Conservation (phyloP, 805 yeast species). For the Maudiozyma saulgeensis region DNA sequence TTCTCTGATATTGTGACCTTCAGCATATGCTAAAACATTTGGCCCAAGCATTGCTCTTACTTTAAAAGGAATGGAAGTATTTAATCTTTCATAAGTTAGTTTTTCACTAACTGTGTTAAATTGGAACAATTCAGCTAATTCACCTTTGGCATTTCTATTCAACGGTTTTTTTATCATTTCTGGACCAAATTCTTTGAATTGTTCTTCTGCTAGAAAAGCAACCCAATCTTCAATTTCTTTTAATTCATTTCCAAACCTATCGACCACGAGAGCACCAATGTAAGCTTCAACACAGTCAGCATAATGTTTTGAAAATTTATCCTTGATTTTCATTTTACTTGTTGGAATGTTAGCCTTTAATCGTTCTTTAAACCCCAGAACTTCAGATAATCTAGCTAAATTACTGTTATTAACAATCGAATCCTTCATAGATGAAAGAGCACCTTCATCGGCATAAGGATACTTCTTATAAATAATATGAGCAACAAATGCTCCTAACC, state of each 20-base stretch:
- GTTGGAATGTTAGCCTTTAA: slow-evolving; percentile 42
- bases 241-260: slow-evolving; percentile 34
- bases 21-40: slow-evolving; percentile 52
- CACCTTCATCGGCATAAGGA: slow-evolving; percentile 68
- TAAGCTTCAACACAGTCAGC: slow-evolving; percentile 91
- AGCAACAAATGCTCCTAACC: slow-evolving; percentile 58
- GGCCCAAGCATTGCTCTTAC: slow-evolving; percentile 57
- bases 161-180: slow-evolving; percentile 24
- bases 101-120: slow-evolving; percentile 21
- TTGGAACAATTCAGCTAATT: slow-evolving; percentile 52
- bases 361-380: slow-evolving; percentile 52
- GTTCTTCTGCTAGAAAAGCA: slow-evolving; percentile 31
- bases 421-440: slow-evolving; percentile 55
- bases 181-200: slow-evolving; percentile 7
- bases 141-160: slow-evolving; percentile 59
- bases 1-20: slow-evolving; percentile 51
- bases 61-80: slow-evolving; percentile 33
- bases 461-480: slow-evolving; percentile 50
- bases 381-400: slow-evolving; percentile 51
- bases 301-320: slow-evolving; percentile 39
- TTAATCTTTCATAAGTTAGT: slow-evolving; percentile 19
- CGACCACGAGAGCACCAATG: slow-evolving; percentile 63
- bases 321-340: slow-evolving; percentile 38
- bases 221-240: slow-evolving; percentile 45
- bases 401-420: slow-evolving; percentile 59